phyloP scores from a whole-genome alignment of 192 early-diverging fungal genomes.

The Diversispora eburnea region DNA sequence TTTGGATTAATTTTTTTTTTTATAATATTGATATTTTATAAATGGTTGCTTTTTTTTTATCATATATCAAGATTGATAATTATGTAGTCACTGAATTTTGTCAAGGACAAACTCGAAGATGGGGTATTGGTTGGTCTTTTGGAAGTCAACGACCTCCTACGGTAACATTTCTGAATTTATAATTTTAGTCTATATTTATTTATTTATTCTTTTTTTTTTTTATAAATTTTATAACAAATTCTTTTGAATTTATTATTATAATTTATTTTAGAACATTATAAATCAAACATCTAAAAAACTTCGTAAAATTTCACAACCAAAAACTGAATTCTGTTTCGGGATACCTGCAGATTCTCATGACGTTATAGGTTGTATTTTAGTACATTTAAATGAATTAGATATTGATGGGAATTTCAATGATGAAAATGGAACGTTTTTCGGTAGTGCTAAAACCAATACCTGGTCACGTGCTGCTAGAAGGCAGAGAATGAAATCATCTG shows the following conservation, averaged over 20 bases:
- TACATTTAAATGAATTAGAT: slow-evolving; percentile 25
- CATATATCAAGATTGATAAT: slow-evolving; percentile 42
- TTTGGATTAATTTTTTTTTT: neutral
- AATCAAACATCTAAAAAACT: slow-evolving; percentile 27
- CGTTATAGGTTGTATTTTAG: neutral
- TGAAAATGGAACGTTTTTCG: neutral
- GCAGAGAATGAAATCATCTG: neutral
- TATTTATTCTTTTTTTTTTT: no score
- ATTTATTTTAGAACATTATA: slow-evolving; percentile 6
- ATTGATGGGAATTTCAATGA: slow-evolving; percentile 14
- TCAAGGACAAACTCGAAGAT: slow-evolving; percentile 52
- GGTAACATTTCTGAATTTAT: slow-evolving; percentile 13
- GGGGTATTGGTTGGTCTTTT: slow-evolving; percentile 60
- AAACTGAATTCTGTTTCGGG: slow-evolving; percentile 23
- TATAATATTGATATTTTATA: neutral
- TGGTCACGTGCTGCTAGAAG: slow-evolving; percentile 38
- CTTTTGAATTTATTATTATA: neutral
- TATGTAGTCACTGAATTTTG: slow-evolving; percentile 51
- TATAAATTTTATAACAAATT: neutral
- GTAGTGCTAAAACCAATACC: slow-evolving; percentile 24
- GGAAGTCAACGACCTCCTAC: slow-evolving; percentile 35
- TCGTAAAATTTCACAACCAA: slow-evolving; percentile 18
- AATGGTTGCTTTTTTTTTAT: neutral
- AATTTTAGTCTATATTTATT: neutral
- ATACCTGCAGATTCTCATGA: neutral